Conservation (phyloP, 2,329 filamentous ascomycete species). For the Colletotrichum tofieldiae region DNA sequence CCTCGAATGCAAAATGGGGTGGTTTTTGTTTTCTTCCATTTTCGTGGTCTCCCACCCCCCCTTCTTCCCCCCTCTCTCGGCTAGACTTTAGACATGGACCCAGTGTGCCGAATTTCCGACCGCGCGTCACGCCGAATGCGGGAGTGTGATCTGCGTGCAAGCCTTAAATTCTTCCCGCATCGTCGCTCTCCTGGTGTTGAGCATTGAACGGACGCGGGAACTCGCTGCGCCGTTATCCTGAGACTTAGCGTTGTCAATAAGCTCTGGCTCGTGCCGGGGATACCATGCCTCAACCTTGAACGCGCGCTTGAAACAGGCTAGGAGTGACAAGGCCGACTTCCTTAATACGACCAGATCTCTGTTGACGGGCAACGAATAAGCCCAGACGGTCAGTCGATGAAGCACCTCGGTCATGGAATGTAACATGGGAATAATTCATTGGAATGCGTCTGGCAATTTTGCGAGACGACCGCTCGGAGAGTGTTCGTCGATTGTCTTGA, state of each 20-base stretch:
- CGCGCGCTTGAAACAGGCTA: constrained; percentile 1
- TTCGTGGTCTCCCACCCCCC: too few relatives aligned
- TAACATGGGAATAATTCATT: neutral
- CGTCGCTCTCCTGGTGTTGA: neutral
- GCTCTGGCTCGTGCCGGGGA: constrained; percentile 8
- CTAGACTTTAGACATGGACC: too few relatives aligned
- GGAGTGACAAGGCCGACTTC: neutral
- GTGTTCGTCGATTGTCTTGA: neutral
- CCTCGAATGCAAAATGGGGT: too few relatives aligned
- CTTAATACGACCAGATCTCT: neutral
- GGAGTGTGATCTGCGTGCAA: neutral
- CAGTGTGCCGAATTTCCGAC: constrained; percentile 1
- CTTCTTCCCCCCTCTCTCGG: too few relatives aligned
- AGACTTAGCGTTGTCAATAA: constrained; percentile 12
- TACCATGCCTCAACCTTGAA: constrained; percentile 3
- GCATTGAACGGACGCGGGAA: constrained; percentile 13
- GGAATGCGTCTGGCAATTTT: neutral
- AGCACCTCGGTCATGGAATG: neutral
- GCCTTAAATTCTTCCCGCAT: constrained; percentile 5
- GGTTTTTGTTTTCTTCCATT: too few relatives aligned
- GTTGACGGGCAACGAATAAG: neutral
- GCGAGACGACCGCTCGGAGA: constrained; percentile 9
- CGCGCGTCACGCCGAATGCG: constrained; percentile 23
- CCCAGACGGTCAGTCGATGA: neutral
- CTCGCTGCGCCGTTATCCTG: constrained; percentile 3